Conservation (phyloP, 2,329 filamentous ascomycete genomes). For the Ophiostoma piceae region DNA sequence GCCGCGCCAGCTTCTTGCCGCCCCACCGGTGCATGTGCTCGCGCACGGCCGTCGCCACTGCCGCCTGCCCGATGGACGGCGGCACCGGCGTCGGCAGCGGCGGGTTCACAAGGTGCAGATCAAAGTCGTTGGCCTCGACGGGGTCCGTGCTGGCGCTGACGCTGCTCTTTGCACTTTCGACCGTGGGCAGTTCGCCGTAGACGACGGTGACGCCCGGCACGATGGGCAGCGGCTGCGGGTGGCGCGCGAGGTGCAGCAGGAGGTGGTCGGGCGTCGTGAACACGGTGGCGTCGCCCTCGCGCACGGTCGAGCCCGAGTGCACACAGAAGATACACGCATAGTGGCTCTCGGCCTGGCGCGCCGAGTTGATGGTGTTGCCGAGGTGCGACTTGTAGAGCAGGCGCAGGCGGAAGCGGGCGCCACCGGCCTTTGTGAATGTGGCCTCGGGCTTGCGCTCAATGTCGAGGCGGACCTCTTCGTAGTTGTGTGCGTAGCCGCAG, state of each 20-base stretch:
- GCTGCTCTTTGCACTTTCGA: slow-evolving; percentile 21
- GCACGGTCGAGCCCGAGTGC: slow-evolving; percentile 33
- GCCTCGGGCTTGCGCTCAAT: slow-evolving; percentile 33
- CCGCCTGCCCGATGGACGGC: slow-evolving; percentile 31
- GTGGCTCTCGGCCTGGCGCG: slow-evolving; percentile 32
- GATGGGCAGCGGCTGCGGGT: slow-evolving; percentile 39
- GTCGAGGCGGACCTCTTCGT: slow-evolving; percentile 34
- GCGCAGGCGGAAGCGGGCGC: slow-evolving; percentile 37
- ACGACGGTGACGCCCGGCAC: slow-evolving; percentile 37
- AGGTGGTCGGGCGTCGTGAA: slow-evolving; percentile 38
- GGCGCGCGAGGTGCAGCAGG: slow-evolving; percentile 38
- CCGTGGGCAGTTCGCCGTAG: slow-evolving; percentile 33
- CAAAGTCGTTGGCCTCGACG: slow-evolving; percentile 33
- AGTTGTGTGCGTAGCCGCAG: slow-evolving; percentile 32
- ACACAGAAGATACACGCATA: slow-evolving; percentile 41
- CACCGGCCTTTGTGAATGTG: slow-evolving; percentile 34
- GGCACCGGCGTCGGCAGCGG: slow-evolving; percentile 33
- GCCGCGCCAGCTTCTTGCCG: slow-evolving; percentile 34
- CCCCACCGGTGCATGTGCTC: slow-evolving; percentile 37
- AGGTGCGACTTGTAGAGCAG: slow-evolving; percentile 43
- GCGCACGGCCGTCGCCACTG: slow-evolving; percentile 35
- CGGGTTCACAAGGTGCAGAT: slow-evolving; percentile 37
- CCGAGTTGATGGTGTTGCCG: slow-evolving; percentile 29
- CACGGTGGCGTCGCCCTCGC: slow-evolving; percentile 41
- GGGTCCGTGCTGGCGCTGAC: slow-evolving; percentile 23